Percentiles rank a stretch among this genome's conserved stretches.
phyloP scores from a whole-genome alignment of 1,139 yeast species.

The Sugiyamaella paludigena region DNA sequence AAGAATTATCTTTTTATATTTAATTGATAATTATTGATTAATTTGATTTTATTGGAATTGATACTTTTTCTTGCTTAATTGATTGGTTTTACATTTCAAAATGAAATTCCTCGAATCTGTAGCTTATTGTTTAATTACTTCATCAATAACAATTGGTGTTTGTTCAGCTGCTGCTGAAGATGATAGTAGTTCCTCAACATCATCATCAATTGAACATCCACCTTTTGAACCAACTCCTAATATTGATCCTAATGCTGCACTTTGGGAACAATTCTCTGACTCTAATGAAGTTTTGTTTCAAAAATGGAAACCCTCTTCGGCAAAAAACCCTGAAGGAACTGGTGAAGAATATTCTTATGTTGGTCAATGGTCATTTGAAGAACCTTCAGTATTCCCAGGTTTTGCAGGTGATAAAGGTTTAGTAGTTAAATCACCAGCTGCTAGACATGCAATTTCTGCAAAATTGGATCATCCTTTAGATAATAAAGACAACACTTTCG shows the following conservation, averaged over 20 bases:
- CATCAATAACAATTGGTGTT: constrained; percentile 14
- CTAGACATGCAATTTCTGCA: constrained; percentile 75
- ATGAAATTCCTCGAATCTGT: constrained; percentile 17
- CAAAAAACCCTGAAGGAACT: constrained; percentile 42
- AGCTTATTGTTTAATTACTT: constrained; percentile 17
- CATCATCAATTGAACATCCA: constrained; percentile 14
- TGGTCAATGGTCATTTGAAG: constrained; percentile 76
- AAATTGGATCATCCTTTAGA: constrained; percentile 54
- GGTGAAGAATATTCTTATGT: constrained; percentile 53
- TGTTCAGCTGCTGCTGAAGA: constrained; percentile 4
- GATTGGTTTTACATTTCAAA: constrained; percentile 1
- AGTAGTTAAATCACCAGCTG: constrained; percentile 70
- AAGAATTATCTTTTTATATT: no score
- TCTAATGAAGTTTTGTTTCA: constrained; percentile 34
- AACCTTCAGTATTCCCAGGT: constrained; percentile 55
- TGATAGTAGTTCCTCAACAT: neutral
- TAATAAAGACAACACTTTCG: constrained; percentile 61
- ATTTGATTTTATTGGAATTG: no score
- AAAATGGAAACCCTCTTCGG: constrained; percentile 64
- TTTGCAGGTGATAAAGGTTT: constrained; percentile 66
- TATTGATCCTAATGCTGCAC: constrained; percentile 14
- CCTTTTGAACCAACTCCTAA: constrained; percentile 17
- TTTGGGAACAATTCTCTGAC: constrained; percentile 60
- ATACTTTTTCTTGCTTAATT: no score
- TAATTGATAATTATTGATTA: no score